These are phyloP conservation scores for Cyberlindnera petersonii DNA, from an alignment of 805 yeast genomes.

Conservation along the genomic window DNA sequence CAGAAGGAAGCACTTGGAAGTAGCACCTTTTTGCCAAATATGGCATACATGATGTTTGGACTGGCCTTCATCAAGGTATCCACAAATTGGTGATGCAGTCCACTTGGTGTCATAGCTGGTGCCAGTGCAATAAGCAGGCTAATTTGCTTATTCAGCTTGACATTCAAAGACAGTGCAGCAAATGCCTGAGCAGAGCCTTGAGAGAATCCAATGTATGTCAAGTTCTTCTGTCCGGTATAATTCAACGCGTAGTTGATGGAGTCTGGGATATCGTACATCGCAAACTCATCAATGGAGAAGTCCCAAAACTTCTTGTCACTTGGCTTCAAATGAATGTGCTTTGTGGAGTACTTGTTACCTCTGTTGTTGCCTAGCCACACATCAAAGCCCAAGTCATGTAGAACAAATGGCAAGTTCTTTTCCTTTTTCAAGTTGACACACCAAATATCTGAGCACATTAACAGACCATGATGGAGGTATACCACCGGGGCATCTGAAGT, in stretches of 20 bases:
- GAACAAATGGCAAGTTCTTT: slow-evolving; percentile 65
- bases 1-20: slow-evolving; percentile 74
- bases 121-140: slow-evolving; percentile 73
- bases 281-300: slow-evolving; percentile 88
- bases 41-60: slow-evolving; percentile 65
- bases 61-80: slow-evolving; percentile 74
- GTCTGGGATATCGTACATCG: slow-evolving; percentile 86
- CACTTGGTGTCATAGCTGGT: slow-evolving; percentile 92
- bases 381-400: slow-evolving; percentile 82
- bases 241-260: slow-evolving; percentile 68
- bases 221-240: slow-evolving; percentile 46
- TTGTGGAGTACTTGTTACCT: slow-evolving; percentile 88
- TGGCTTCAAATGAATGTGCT: slow-evolving; percentile 52
- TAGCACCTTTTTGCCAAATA: slow-evolving; percentile 72
- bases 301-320: slow-evolving; percentile 66
- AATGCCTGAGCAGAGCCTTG: slow-evolving; percentile 95
- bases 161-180: slow-evolving; percentile 73
- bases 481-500: slow-evolving; percentile 44
- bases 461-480: slow-evolving; percentile 86
- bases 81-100: slow-evolving; percentile 69
- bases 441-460: slow-evolving; percentile 89
- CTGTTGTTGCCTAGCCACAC: slow-evolving; percentile 94
- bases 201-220: slow-evolving; percentile 83
- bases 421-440: slow-evolving; percentile 43
- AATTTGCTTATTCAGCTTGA: slow-evolving; percentile 54